phyloP scores from a whole-genome alignment of 768 basidiomycete species.

The Russula earlei region DNA sequence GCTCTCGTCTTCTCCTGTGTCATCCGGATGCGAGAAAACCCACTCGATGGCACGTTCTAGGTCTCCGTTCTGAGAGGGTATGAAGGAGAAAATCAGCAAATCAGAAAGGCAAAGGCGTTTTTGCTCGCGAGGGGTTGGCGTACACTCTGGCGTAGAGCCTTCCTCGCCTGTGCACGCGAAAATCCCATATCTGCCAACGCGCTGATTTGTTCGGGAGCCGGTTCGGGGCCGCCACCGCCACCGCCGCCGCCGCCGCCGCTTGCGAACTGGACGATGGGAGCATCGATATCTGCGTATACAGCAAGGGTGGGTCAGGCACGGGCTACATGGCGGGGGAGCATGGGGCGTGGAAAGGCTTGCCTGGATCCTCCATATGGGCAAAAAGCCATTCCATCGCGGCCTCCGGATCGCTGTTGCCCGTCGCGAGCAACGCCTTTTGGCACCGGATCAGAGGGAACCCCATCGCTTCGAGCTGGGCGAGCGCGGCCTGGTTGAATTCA shows the following conservation, averaged over 20 bases:
- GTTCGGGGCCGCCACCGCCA: slow-evolving; percentile 37
- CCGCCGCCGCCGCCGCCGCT: slow-evolving; percentile 23
- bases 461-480: slow-evolving; percentile 78
- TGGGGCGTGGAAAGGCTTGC: slow-evolving; percentile 32
- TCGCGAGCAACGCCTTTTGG: slow-evolving; percentile 85
- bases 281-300: slow-evolving; percentile 67
- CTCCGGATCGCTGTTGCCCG: slow-evolving; percentile 65
- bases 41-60: slow-evolving; percentile 88
- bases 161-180: slow-evolving; percentile 67
- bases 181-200: slow-evolving; percentile 93
- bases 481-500: slow-evolving; percentile 62
- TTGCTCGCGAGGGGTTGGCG: slow-evolving; percentile 22
- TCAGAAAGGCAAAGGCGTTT: background rate
- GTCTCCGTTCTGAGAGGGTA: slow-evolving; percentile 46
- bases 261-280: slow-evolving; percentile 42
- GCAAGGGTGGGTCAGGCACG: background rate
- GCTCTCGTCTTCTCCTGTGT: slow-evolving; percentile 42
- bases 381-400: slow-evolving; percentile 96
- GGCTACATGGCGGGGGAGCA: background rate
- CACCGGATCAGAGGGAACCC: slow-evolving; percentile 83
- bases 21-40: slow-evolving; percentile 91
- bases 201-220: slow-evolving; percentile 56
- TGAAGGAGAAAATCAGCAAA: background rate
- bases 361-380: slow-evolving; percentile 88
- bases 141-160: slow-evolving; percentile 82